Percentiles rank a stretch among this genome's conserved stretches.
Evolutionary conservation across 2,329 filamentous ascomycete species (phyloP).

Genomic region (Trematosphaeria pertusa): DNA sequence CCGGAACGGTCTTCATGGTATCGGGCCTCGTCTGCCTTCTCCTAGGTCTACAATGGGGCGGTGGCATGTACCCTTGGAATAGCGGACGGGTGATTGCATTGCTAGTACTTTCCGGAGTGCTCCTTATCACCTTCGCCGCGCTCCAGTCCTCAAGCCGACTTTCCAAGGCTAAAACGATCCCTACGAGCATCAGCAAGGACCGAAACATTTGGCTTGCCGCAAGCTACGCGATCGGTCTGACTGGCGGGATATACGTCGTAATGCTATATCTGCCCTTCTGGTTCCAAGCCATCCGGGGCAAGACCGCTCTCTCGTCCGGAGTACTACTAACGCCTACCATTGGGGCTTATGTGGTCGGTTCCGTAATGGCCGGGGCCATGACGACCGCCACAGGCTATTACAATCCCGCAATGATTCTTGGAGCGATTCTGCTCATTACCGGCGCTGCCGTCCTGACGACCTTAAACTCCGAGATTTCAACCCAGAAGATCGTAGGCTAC

Average conservation of each 20-base stretch:
- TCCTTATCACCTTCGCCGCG: neutral
- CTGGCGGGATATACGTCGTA: neutral
- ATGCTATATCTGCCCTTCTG: slow-evolving; percentile 5
- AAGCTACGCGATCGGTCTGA: neutral
- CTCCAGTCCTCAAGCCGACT: neutral
- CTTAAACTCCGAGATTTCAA: neutral
- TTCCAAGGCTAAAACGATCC: neutral
- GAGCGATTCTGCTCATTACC: slow-evolving; percentile 16
- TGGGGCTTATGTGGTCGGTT: neutral
- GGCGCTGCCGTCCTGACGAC: slow-evolving; percentile 53
- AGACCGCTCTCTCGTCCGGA: neutral
- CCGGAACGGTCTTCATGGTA: neutral
- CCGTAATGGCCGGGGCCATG: neutral
- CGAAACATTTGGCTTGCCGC: neutral
- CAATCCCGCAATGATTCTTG: slow-evolving; percentile 5
- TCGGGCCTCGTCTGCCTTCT: neutral
- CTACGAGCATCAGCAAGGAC: too few relatives aligned
- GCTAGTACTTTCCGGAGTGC: neutral
- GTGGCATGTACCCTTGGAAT: neutral
- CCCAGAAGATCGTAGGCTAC: neutral
- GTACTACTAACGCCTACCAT: neutral
- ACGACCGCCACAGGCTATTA: slow-evolving; percentile 4
- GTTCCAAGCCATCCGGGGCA: slow-evolving; percentile 7
- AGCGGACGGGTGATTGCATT: neutral
- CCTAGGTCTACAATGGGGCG: neutral